Percentiles rank a stretch among this genome's conserved stretches.
phyloP scores from a whole-genome alignment of 768 basidiomycete genomes.

The Suillus plorans region DNA sequence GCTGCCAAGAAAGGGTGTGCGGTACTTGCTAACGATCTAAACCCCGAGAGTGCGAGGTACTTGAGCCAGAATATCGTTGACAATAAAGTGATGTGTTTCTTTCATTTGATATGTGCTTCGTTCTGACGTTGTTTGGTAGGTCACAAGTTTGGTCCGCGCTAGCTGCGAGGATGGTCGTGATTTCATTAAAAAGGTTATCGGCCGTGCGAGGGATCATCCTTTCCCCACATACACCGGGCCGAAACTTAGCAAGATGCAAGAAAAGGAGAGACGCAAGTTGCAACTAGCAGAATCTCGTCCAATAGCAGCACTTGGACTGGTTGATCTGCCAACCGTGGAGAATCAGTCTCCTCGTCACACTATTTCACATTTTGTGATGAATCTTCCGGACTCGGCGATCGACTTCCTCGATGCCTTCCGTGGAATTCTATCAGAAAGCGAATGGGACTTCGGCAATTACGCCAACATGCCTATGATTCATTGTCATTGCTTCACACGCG shows the following conservation, averaged over 20 bases:
- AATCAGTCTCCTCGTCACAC: conserved; percentile 42
- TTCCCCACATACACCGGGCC: conserved; percentile 59
- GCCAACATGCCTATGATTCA: conserved; percentile 83
- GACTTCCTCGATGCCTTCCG: conserved; percentile 87
- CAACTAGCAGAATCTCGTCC: background rate
- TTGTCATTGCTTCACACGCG: conserved; percentile 94
- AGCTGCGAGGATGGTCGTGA: conserved; percentile 84
- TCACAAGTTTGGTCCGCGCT: conserved; percentile 64
- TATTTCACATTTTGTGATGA: conserved; percentile 95
- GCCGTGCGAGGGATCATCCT: conserved; percentile 58
- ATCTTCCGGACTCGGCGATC: conserved; percentile 90
- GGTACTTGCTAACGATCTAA: conserved; percentile 92
- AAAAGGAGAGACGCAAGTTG: conserved; percentile 42
- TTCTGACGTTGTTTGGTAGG: conserved; percentile 37
- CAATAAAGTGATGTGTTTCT: conserved; percentile 63
- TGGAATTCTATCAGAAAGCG: conserved; percentile 50
- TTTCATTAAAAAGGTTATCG: conserved; percentile 69
- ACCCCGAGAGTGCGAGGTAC: conserved; percentile 84
- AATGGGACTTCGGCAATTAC: conserved; percentile 44
- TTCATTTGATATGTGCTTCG: background rate
- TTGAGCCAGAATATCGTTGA: conserved; percentile 66
- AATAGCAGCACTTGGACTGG: background rate
- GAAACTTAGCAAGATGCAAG: conserved; percentile 29
- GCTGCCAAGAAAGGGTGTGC: conserved; percentile 90
- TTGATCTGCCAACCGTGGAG: conserved; percentile 12